Percentiles rank a stretch among this genome's conserved stretches.
These are phyloP conservation scores for Xylaria sp. DNA, from an alignment of 2,329 filamentous ascomycete genomes.

Conservation along the genomic window DNA sequence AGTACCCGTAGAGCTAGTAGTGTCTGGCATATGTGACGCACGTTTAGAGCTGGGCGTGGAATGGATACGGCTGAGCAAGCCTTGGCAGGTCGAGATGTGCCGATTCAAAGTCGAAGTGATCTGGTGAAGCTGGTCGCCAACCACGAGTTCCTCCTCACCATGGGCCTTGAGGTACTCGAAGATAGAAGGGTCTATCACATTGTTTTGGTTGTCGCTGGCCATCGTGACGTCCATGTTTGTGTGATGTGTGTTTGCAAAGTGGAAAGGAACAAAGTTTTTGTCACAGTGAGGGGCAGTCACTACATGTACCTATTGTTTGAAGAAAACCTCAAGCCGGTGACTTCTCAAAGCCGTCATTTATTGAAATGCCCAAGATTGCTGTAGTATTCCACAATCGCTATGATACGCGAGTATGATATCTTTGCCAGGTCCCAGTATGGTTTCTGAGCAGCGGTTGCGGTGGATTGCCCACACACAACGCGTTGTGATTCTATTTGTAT, in stretches of 20 bases:
- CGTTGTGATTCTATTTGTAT: no score
- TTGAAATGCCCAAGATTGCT: background rate
- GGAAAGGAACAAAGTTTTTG: constrained; percentile 4
- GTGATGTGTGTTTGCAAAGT: constrained; percentile 1
- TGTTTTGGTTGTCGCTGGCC: constrained; percentile 33
- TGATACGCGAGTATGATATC: no score
- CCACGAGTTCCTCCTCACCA: constrained; percentile 82
- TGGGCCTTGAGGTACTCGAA: constrained; percentile 86
- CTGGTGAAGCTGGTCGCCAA: constrained; percentile 81
- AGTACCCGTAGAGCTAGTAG: background rate
- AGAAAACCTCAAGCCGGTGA: background rate
- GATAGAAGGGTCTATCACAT: constrained; percentile 77
- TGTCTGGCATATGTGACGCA: constrained; percentile 35
- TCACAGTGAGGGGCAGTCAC: constrained; percentile 9
- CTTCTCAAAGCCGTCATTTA: background rate
- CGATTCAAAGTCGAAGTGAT: constrained; percentile 83
- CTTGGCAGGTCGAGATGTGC: constrained; percentile 78
- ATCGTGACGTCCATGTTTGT: constrained; percentile 24
- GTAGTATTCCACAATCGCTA: no score
- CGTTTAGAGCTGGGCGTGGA: constrained; percentile 71
- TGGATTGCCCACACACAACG: no score
- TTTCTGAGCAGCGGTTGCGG: no score
- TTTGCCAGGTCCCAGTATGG: no score
- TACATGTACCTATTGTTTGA: background rate
- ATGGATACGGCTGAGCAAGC: constrained; percentile 85